These are phyloP conservation scores for Clarireedia hainanense DNA, from an alignment of 2,329 filamentous ascomycete genomes.

Conservation along the genomic window DNA sequence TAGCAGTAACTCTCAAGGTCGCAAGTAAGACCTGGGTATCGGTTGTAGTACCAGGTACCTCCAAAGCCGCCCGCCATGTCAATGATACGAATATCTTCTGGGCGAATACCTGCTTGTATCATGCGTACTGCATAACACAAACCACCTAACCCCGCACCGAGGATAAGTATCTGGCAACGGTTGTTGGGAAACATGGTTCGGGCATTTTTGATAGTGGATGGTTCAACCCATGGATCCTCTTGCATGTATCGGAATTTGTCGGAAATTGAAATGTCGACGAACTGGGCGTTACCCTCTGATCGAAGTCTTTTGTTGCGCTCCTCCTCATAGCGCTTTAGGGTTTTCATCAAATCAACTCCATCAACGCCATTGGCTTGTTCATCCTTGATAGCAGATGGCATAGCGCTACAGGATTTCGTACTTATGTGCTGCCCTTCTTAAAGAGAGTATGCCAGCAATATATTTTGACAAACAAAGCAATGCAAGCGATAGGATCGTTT, in stretches of 20 bases:
- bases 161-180: background rate
- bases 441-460: no score
- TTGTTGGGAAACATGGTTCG: background rate
- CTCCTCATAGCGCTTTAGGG: no score
- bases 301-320: no score
- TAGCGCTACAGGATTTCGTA: no score
- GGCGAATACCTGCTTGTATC: background rate
- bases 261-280: background rate
- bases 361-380: no score
- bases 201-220: background rate
- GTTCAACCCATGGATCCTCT: background rate
- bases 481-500: no score
- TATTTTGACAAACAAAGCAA: no score
- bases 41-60: constrained; percentile 42
- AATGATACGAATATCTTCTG: background rate
- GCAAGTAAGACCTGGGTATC: constrained; percentile 40
- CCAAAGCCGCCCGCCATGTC: constrained; percentile 34
- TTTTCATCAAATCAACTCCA: no score
- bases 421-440: no score
- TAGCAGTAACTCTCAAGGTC: constrained; percentile 19
- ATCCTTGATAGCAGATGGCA: no score
- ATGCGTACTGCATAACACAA: background rate
- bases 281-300: background rate
- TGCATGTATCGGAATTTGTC: background rate
- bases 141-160: background rate